Conservation (phyloP, 108 stramenopile genomes). For the Hondaea fermentalgiana region DNA sequence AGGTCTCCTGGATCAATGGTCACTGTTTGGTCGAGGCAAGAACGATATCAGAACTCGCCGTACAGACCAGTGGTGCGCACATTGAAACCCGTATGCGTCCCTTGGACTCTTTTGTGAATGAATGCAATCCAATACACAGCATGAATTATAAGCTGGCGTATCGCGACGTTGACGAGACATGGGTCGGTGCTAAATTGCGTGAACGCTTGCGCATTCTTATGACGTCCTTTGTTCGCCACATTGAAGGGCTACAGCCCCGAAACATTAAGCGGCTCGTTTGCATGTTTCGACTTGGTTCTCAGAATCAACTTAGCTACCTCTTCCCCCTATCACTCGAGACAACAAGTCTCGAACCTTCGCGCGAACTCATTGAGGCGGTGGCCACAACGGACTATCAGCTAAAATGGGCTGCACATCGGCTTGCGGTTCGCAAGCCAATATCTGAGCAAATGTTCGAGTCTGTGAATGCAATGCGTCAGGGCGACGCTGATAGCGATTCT, state of each 20-base stretch:
- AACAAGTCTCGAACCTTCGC: neutral
- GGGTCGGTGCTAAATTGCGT: neutral
- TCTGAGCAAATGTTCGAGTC: neutral
- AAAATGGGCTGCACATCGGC: neutral
- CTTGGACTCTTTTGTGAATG: neutral
- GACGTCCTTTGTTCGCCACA: neutral
- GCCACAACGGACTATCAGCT: neutral
- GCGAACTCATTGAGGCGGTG: neutral
- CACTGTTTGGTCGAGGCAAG: neutral
- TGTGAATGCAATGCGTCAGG: neutral
- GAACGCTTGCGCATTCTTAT: neutral
- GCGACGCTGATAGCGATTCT: too few relatives aligned
- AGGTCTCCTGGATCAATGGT: neutral
- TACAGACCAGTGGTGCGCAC: neutral
- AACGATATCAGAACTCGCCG: neutral
- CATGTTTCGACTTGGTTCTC: neutral
- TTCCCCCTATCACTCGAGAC: neutral
- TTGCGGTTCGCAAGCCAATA: neutral
- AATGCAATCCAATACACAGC: neutral
- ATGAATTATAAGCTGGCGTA: neutral
- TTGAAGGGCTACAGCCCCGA: neutral
- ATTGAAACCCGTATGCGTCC: neutral
- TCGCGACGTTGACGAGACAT: neutral
- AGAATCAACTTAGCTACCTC: neutral
- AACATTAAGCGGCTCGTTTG: neutral